These are phyloP conservation scores for Fusarium sp. DNA, from an alignment of 2,329 filamentous ascomycete genomes.

Conservation along the genomic window DNA sequence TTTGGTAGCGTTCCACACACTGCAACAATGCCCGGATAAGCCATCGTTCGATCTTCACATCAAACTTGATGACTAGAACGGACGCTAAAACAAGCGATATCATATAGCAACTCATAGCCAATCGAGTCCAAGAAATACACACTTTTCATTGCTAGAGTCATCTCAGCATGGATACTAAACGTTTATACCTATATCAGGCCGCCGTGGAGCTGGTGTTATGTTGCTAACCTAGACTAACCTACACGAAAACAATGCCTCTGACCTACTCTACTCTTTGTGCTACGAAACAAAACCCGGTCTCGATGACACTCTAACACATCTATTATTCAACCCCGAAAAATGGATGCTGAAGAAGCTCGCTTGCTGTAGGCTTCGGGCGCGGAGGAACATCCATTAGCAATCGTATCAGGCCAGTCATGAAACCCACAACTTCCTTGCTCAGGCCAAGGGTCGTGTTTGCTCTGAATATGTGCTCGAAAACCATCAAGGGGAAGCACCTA, in stretches of 20 bases:
- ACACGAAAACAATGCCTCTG: neutral
- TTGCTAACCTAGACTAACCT: neutral
- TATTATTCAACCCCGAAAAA: neutral
- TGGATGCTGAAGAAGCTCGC: neutral
- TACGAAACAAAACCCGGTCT: neutral
- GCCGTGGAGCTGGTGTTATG: neutral
- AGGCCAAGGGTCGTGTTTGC: neutral
- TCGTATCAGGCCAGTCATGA: neutral
- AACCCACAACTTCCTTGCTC: no score
- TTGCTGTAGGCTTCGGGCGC: neutral
- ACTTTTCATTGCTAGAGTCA: neutral
- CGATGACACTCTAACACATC: neutral
- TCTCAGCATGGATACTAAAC: neutral
- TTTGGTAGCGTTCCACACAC: neutral
- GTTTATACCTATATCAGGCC: neutral
- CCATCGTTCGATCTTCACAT: neutral
- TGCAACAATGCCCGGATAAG: neutral
- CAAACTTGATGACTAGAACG: neutral
- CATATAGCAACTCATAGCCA: conserved; percentile 13
- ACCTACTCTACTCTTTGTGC: neutral
- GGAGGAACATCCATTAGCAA: neutral
- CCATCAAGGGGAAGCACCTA: neutral
- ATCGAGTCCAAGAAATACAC: neutral
- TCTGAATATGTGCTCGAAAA: neutral
- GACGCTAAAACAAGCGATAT: neutral